Base-by-base conservation (phyloP, 1,139 yeast genomes). In the Geotrichum restrictum region DNA sequence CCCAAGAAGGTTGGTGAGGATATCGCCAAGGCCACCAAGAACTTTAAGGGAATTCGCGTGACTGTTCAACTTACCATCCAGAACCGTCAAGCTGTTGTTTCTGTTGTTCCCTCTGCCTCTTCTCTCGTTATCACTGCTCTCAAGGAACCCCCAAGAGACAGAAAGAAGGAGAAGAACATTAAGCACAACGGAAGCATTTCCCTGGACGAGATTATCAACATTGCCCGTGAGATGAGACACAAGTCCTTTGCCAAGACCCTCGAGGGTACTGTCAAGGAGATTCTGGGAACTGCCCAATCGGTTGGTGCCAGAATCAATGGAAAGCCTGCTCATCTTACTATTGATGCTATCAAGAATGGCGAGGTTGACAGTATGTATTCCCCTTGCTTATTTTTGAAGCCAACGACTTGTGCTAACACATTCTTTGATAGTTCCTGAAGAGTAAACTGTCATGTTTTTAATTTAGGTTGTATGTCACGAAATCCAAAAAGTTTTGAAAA, bases 1-100 rank as follows among this genome's bases (percentile, higher is more conserved):
- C 98, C 98, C 83, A 93, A 93, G 95, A 93, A 93, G 87, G 97
- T 94, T 74, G 99, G 99, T 88, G 99, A 93, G 80, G 98, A 93
- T 77, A 93, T 93, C 72, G 98, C 98, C 78, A 94, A 94, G 86
- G 98, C 98, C 76, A 93, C 98, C 81, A 87, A 88, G 82, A 83
- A 85, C 75, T 93, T 83, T 94, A 91, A 91, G 81, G 99, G 99
- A 83, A 91, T 93, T 72, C 88, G 93, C 79, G 98, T 93, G 74
- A 93, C 98, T 69, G 98, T 94, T 65, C 95, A 88, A 81, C 85
- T 94, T 78, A 93, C 85, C 77, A 91, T 93, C 74, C 99, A 93
- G 83, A 93, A 93, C 95, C 91, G 99, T 86, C 99, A 93, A 82
- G 99, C 99, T 70, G 80, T 87, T 67, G 96, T 95, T 69, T 89